These are phyloP conservation scores for Scenedesmus sp. DNA, from an alignment of 163 green algal species.

Conservation along the genomic window DNA sequence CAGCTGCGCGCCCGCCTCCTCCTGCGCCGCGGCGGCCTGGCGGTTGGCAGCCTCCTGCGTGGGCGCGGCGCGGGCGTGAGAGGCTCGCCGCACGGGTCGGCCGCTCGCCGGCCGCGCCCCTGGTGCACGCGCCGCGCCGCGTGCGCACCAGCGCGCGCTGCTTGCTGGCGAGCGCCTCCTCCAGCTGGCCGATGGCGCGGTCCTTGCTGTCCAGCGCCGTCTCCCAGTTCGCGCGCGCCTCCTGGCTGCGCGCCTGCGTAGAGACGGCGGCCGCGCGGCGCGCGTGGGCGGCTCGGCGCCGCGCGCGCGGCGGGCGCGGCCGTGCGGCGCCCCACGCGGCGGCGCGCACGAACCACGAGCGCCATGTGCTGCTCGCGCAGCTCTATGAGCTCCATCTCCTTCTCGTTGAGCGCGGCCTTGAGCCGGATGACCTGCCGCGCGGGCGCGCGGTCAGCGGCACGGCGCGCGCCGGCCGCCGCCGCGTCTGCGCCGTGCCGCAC, in stretches of 20 bases:
- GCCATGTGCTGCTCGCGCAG: conserved; percentile 74
- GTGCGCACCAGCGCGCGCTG: conserved; percentile 59
- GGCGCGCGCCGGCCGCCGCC: background rate
- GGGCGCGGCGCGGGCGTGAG: background rate
- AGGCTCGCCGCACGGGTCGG: background rate
- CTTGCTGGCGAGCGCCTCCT: conserved; percentile 65
- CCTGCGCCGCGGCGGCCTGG: background rate
- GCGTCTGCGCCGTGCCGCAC: conserved; percentile 7
- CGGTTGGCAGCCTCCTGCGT: conserved; percentile 29
- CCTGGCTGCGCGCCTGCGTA: conserved; percentile 63
- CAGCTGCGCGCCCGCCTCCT: background rate
- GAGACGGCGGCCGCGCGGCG: too few species aligned
- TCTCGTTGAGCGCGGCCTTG: conserved; percentile 69
- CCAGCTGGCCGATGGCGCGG: conserved; percentile 73
- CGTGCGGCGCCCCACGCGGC: too few species aligned
- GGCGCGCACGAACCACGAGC: conserved; percentile 60
- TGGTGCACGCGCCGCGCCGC: too few species aligned
- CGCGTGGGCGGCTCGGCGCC: too few species aligned
- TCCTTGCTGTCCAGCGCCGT: conserved; percentile 73
- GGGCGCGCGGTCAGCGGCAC: background rate
- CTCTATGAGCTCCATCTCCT: conserved; percentile 75
- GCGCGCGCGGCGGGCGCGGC: too few species aligned
- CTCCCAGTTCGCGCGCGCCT: conserved; percentile 77
- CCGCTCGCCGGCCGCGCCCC: too few species aligned
- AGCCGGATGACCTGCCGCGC: conserved; percentile 58